Evolutionary conservation across 2,329 filamentous ascomycete species (phyloP), one percentile per base, ranked within the genome.

Genomic region (Blastomyces parvus): DNA sequence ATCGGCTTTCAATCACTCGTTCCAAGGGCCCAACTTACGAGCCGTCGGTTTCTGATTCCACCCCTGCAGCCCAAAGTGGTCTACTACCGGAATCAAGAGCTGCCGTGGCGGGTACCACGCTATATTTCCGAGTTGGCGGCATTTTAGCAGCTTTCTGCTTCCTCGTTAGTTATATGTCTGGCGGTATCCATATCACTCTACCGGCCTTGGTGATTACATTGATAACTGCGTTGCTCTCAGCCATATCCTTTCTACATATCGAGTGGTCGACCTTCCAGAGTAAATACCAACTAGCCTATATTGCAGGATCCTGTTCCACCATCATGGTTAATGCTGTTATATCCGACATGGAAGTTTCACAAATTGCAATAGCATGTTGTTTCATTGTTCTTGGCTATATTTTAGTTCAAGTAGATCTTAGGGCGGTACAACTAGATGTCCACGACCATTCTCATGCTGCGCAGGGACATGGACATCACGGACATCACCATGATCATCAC

Each of bases 221-320:
- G 42, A 48, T 50, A 19, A 25, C 9, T 4, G 58, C 11, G 19
- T 33, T 48, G 27, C 27, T 59, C 42, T 59, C 40, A 33, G 27
- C 42, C 80, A 25, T 70, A 84, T 61, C 66, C 76, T 44, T 64
- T 74, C 17, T 58, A 53, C 2, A 36, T 52, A 42, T 53, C 22
- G 38, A 25, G 25, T 22, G 44, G 14, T 19, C 44, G 42, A 57
- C 50, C 3, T 40, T 48, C 14, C 59, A 57, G 27, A 56, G 42
- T 48, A 48, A 36, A 59, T 42, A 59, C 22, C 58, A 48, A 42
- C 27, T 59, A 59, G 58, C 42, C 9, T 46, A 38, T 36, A 30
- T 50, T 33, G 46, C 58, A 42, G 58, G 58, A 33, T 59, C 58
- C 38, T 11, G 17, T n/a, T 33, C n/a, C 30, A 14, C 58, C 0